Conservation (phyloP, 1,284 basidiomycete species). For the Pascua guehoae region DNA sequence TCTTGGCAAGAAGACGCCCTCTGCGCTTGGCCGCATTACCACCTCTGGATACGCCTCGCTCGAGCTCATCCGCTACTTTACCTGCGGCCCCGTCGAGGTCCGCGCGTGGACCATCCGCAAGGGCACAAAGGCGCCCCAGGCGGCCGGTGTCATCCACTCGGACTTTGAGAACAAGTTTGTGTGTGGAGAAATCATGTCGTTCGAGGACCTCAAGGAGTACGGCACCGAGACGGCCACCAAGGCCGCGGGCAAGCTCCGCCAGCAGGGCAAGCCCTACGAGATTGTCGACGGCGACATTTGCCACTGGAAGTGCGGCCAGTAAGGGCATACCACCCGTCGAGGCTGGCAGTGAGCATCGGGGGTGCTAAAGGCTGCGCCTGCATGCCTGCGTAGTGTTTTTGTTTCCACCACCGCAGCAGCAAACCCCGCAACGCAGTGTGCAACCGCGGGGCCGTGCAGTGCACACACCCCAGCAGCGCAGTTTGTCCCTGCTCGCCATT, state of each 20-base stretch:
- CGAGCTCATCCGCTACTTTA: slow-evolving; percentile 94
- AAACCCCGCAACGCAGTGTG: too few species aligned
- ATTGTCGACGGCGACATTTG: slow-evolving; percentile 52
- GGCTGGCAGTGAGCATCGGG: too few species aligned
- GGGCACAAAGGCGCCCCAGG: slow-evolving; percentile 92
- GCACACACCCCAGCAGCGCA: too few species aligned
- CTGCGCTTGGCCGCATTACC: slow-evolving; percentile 84
- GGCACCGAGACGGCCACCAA: slow-evolving; percentile 89
- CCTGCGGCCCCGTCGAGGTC: slow-evolving; percentile 93
- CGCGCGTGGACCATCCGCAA: slow-evolving; percentile 96
- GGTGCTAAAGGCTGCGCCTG: too few species aligned
- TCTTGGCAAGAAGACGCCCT: slow-evolving; percentile 49
- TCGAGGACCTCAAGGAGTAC: slow-evolving; percentile 84
- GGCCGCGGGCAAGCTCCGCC: slow-evolving; percentile 89
- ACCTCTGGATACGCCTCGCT: slow-evolving; percentile 83
- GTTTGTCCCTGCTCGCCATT: too few species aligned
- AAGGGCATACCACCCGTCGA: too few species aligned
- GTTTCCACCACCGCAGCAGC: too few species aligned
- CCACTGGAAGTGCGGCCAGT: slow-evolving; percentile 45
- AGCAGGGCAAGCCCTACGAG: slow-evolving; percentile 87
- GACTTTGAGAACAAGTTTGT: slow-evolving; percentile 83
- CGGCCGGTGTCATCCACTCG: slow-evolving; percentile 92
- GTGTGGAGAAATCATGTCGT: slow-evolving; percentile 98
- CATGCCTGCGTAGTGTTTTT: too few species aligned
- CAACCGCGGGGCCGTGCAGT: too few species aligned